phyloP scores from a whole-genome alignment of 768 basidiomycete genomes.

The Chalciporus pseudorubinellus region DNA sequence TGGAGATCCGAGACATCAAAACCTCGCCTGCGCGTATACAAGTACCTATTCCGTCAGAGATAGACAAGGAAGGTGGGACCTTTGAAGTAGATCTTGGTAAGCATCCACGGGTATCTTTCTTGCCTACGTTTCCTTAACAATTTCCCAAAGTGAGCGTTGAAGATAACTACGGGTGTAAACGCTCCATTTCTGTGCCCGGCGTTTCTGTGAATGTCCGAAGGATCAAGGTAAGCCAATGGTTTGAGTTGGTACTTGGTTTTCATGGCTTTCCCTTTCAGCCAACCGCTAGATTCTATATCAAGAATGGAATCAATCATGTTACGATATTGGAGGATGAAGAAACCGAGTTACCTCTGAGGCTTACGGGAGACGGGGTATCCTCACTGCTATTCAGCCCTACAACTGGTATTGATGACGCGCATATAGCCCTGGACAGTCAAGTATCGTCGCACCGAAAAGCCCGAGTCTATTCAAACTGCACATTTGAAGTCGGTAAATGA shows the following conservation, averaged over 20 bases:
- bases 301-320: constrained; percentile 50
- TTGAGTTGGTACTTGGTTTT: not conserved
- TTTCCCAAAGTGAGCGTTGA: constrained; percentile 66
- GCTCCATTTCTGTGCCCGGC: constrained; percentile 70
- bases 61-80: constrained; percentile 67
- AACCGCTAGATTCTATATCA: constrained; percentile 82
- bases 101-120: constrained; percentile 13
- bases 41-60: constrained; percentile 63
- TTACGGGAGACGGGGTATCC: constrained; percentile 89
- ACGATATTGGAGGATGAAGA: constrained; percentile 73
- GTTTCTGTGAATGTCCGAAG: constrained; percentile 82
- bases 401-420: constrained; percentile 5
- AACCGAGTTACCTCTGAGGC: constrained; percentile 71
- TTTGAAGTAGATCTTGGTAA: constrained; percentile 79
- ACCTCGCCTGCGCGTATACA: constrained; percentile 52
- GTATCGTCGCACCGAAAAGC: constrained; percentile 56
- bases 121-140: constrained; percentile 1
- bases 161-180: constrained; percentile 86
- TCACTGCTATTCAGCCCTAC: not conserved
- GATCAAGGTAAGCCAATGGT: constrained; percentile 53
- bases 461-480: constrained; percentile 39
- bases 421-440: constrained; percentile 83
- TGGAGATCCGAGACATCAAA: constrained; percentile 55
- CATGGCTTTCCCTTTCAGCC: constrained; percentile 47
- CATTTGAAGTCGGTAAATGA: constrained; percentile 65